These are phyloP conservation scores for Colletotrichum lentis DNA, from an alignment of 2,329 filamentous ascomycete species.

Conservation along the genomic window DNA sequence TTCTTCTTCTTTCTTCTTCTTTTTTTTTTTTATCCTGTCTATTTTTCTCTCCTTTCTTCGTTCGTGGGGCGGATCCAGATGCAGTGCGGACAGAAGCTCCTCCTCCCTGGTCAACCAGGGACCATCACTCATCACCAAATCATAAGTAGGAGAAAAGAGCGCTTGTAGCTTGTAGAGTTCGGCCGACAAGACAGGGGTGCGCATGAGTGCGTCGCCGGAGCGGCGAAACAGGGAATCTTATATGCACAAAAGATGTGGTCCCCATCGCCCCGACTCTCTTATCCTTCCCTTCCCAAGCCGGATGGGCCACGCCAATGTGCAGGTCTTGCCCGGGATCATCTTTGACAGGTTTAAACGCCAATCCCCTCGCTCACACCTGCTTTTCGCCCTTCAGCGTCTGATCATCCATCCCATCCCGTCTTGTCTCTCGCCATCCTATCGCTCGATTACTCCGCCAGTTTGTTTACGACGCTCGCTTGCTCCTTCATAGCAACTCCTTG, in stretches of 20 bases:
- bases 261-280: neutral
- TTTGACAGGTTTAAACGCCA: conserved; percentile 38
- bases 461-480: conserved; percentile 27
- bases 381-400: conserved; percentile 10
- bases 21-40: no score
- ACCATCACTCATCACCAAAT: conserved; percentile 18
- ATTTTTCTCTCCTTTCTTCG: neutral
- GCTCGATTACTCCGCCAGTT: neutral
- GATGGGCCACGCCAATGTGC: conserved; percentile 24
- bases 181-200: conserved; percentile 30
- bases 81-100: conserved; percentile 10
- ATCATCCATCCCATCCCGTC: conserved; percentile 28
- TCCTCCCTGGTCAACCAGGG: conserved; percentile 24
- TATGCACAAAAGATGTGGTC: conserved; percentile 36
- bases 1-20: no score
- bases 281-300: conserved; percentile 16
- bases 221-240: conserved; percentile 38
- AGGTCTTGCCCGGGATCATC: conserved; percentile 32
- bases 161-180: conserved; percentile 27
- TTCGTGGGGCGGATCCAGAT: neutral
- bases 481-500: conserved; percentile 5
- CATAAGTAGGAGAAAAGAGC: conserved; percentile 14
- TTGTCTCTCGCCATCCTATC: conserved; percentile 29
- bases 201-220: conserved; percentile 18
- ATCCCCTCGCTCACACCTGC: conserved; percentile 26